Conservation (phyloP, 106 monocot genomes). For the Posidonia australis region DNA sequence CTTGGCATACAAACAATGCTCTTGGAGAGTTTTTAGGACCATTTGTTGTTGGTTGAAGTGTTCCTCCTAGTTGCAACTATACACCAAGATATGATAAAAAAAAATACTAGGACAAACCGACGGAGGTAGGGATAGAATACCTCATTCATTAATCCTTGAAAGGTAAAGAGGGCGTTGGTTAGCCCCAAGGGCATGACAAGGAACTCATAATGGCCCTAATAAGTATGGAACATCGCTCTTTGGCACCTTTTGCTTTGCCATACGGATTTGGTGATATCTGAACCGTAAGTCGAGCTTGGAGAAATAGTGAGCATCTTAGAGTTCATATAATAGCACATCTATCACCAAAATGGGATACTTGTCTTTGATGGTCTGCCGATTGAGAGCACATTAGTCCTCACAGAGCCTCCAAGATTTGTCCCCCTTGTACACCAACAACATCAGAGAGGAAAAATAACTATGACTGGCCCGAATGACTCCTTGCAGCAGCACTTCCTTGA, state of each 20-base stretch:
- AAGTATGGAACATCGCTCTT: neutral
- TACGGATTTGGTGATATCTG: neutral
- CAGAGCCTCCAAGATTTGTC: neutral
- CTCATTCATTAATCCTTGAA: slow-evolving; percentile 3
- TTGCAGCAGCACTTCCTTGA: no score
- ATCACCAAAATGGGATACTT: neutral
- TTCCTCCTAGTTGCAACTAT: neutral
- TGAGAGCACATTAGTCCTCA: neutral
- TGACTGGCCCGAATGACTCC: no score
- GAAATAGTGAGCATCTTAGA: neutral
- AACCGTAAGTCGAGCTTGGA: neutral
- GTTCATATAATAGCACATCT: no score
- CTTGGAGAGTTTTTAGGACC: neutral
- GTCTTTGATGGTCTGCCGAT: no score
- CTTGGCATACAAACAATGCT: neutral
- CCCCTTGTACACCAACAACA: no score
- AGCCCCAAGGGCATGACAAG: neutral
- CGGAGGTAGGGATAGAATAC: neutral
- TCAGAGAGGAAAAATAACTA: no score
- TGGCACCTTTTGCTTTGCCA: neutral
- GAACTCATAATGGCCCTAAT: neutral
- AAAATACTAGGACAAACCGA: neutral
- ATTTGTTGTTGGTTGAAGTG: neutral
- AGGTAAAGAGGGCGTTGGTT: neutral
- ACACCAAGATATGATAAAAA: neutral